Base-by-base conservation (phyloP, 176 grass and related monocot species). In the Eragrostis curvula region DNA sequence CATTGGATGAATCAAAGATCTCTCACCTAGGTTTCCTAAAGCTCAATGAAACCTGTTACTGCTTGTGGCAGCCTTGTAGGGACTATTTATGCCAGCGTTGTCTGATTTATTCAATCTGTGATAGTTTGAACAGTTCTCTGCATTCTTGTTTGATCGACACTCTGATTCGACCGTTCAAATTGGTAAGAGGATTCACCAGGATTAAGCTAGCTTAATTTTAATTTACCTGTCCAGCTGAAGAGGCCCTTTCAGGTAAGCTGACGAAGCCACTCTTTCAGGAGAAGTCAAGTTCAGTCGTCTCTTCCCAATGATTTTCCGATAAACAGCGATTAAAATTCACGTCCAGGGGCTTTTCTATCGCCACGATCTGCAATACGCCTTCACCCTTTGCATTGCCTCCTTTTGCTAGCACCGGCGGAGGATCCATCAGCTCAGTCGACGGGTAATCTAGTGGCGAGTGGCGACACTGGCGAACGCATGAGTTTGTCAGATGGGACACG, bases 401-500 rank as follows among this genome's bases (percentile, higher is more conserved):
- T 25, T 25, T 25, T 59, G 9, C 5, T 13, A 10, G 6, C 21
- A 59, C 58, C 23, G 24, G 58, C 12, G 58, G 58, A 24, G 24
- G 58, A 27, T 28, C 12, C 43, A 70, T 70, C 43, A 70, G 42
- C 68, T 47, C 23, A 44, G 43, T 14, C 2, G 10, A 47, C 42
- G 2, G n/a, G 67, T 23, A 46, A 28, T 49, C 11, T 2, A 23
- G 27, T 50, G 69, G 45, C 13, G 15, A 40, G 30, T 16, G n/a
- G n/a, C n/a, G n/a, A n/a, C n/a, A n/a, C n/a, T n/a, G n/a, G n/a
- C n/a, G n/a, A n/a, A n/a, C n/a, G 42, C 55, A 61, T 21, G 73
- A n/a, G 36, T 46, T 64, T 14, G 42, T 20, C 42, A 30, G 59
- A 65, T 65, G 75, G 75, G 75, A 78, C 75, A 27, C 42, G 12